A percentile compares a stretch with the other conserved stretches of the same genome.
phyloP scores from a whole-genome alignment of 2,329 filamentous ascomycete genomes.

The Diaporthe helianthi region DNA sequence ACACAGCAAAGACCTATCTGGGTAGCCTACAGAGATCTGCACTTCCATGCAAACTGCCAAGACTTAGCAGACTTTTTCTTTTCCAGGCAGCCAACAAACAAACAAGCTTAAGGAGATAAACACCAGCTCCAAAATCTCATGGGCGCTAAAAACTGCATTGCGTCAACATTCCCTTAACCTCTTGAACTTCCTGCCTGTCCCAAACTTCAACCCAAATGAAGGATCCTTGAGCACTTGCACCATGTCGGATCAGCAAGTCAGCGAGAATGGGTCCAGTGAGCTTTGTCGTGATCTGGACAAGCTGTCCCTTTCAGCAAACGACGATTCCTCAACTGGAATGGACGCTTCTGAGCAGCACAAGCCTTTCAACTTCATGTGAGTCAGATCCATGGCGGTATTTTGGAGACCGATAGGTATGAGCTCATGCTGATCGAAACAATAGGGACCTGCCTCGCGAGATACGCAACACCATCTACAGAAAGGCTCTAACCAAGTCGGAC shows the following conservation, averaged over 20 bases:
- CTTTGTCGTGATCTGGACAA: background rate
- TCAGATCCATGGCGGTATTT: background rate
- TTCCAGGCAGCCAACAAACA: too few species aligned
- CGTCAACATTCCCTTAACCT: background rate
- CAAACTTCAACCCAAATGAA: background rate
- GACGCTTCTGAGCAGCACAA: too few species aligned
- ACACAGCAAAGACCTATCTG: too few species aligned
- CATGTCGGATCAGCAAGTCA: background rate
- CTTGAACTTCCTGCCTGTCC: background rate
- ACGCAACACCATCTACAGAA: conserved; percentile 4
- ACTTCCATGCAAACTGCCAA: too few species aligned
- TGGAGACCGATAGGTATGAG: fast-evolving
- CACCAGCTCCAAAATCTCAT: too few species aligned
- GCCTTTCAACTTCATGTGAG: background rate
- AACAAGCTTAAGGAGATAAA: too few species aligned
- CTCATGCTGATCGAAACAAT: background rate
- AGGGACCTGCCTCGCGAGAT: background rate
- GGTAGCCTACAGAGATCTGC: too few species aligned
- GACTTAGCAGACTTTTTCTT: too few species aligned
- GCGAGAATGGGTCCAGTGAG: background rate
- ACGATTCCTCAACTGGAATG: fast-evolving
- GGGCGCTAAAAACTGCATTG: too few species aligned
- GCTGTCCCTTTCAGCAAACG: background rate
- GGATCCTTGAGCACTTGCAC: background rate
- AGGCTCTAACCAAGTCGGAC: background rate